phyloP scores from a whole-genome alignment of 495 filamentous ascomycete species.

The Apiosordaria backusii region DNA sequence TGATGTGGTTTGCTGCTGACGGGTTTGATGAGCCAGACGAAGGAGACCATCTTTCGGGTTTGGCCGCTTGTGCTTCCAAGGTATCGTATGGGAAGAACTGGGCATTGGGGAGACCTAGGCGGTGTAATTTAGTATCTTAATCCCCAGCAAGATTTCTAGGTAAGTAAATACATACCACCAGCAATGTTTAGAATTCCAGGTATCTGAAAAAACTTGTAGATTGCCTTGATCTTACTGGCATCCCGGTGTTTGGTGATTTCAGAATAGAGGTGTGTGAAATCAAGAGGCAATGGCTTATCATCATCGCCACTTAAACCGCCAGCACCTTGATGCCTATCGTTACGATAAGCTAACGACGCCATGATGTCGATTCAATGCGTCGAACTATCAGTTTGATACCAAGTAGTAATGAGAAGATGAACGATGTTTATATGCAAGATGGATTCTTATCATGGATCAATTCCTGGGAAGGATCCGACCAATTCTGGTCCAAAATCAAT shows the following conservation, averaged over 20 bases:
- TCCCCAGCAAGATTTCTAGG: neutral
- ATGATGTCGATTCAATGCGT: neutral
- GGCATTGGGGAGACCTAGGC: slow-evolving; percentile 68
- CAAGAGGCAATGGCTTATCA: slow-evolving; percentile 53
- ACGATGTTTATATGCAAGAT: neutral
- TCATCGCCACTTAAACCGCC: slow-evolving; percentile 7
- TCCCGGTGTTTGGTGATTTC: slow-evolving; percentile 59
- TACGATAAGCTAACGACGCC: slow-evolving; percentile 7
- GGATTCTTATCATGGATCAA: neutral
- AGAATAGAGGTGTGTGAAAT: slow-evolving; percentile 77
- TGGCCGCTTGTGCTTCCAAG: slow-evolving; percentile 73
- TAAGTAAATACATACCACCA: slow-evolving; percentile 58
- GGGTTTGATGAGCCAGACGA: slow-evolving; percentile 35
- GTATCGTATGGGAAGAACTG: slow-evolving; percentile 89
- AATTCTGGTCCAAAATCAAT: neutral
- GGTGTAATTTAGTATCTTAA: neutral
- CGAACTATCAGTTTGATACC: neutral
- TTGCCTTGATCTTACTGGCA: slow-evolving; percentile 65
- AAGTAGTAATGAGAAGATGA: neutral
- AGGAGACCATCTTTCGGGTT: slow-evolving; percentile 67
- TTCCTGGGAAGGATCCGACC: neutral
- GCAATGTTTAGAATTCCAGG: slow-evolving; percentile 84
- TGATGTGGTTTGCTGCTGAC: slow-evolving; percentile 48
- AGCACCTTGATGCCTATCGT: neutral
- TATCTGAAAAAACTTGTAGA: slow-evolving; percentile 81